phyloP scores from a whole-genome alignment of 208 protist genomes.

The Crithidia acanthocephali region DNA sequence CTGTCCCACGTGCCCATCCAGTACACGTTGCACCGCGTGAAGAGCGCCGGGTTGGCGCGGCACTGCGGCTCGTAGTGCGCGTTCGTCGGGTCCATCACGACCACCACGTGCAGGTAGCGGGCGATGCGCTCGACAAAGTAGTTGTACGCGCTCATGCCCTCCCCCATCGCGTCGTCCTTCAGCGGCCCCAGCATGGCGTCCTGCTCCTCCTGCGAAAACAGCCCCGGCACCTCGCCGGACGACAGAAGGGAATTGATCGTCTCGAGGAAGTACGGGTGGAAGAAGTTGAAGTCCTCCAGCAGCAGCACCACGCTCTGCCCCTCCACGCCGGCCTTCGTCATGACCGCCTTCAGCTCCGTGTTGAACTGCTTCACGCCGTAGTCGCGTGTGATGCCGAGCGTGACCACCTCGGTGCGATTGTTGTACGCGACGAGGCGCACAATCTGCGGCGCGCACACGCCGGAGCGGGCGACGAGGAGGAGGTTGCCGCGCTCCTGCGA shows the following conservation, averaged over 20 bases:
- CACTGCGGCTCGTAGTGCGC: conserved; percentile 91
- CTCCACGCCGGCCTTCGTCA: conserved; percentile 92
- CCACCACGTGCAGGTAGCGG: conserved; percentile 93
- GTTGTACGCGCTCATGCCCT: conserved; percentile 88
- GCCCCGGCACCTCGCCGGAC: conserved; percentile 96
- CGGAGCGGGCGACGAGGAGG: conserved; percentile 94
- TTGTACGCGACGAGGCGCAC: conserved; percentile 93
- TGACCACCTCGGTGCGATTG: conserved; percentile 90
- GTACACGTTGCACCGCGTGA: conserved; percentile 96
- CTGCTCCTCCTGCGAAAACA: conserved; percentile 97
- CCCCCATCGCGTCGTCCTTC: conserved; percentile 86
- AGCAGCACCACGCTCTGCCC: conserved; percentile 92
- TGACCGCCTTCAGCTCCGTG: conserved; percentile 93
- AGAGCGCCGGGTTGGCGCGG: conserved; percentile 97
- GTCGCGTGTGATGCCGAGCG: conserved; percentile 88
- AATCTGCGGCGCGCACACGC: conserved; percentile 93
- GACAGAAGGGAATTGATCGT: conserved; percentile 96
- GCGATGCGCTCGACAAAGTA: conserved; percentile 94
- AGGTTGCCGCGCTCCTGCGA: conserved; percentile 94
- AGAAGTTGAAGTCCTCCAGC: conserved; percentile 97
- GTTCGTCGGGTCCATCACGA: conserved; percentile 97
- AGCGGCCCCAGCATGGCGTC: conserved; percentile 94
- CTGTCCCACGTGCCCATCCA: conserved; percentile 96
- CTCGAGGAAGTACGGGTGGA: conserved; percentile 91
- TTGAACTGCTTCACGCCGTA: conserved; percentile 96